Conservation (phyloP, 1,139 yeast species). For the Suhomyces panamericanus region DNA sequence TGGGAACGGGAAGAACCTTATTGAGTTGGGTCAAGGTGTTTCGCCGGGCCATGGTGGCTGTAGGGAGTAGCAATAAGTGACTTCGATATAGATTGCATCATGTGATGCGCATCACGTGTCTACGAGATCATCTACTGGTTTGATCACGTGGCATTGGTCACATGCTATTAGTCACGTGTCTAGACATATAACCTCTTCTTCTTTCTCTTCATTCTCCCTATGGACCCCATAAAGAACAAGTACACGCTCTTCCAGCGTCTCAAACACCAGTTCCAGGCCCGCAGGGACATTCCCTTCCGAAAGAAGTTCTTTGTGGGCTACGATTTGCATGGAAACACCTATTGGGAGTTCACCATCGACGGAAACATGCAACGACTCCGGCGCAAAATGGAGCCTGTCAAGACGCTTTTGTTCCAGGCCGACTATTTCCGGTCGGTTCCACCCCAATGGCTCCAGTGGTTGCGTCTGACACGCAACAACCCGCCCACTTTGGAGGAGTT, state of each 20-base stretch:
- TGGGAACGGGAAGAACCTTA: constrained; percentile 40
- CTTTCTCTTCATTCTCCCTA: constrained; percentile 7
- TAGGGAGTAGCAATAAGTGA: not conserved
- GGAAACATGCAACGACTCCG: constrained; percentile 48
- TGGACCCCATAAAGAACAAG: constrained; percentile 31
- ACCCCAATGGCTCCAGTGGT: constrained; percentile 84
- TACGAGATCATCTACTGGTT: too few relatives aligned
- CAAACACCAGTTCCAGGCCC: constrained; percentile 58
- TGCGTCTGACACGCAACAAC: constrained; percentile 58
- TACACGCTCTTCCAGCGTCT: constrained; percentile 46
- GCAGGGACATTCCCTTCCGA: constrained; percentile 66
- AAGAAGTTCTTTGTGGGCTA: constrained; percentile 62
- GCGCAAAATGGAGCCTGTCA: constrained; percentile 50
- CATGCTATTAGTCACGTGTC: too few relatives aligned
- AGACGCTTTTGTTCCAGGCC: constrained; percentile 41
- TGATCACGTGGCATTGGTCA: not conserved
- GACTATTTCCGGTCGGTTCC: constrained; percentile 54
- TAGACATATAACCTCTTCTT: too few relatives aligned
- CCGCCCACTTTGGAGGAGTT: constrained; percentile 68
- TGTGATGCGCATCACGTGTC: not conserved
- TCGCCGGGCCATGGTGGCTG: constrained; percentile 5
- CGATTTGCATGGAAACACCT: constrained; percentile 78
- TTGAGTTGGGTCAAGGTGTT: constrained; percentile 28
- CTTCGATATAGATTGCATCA: too few relatives aligned
- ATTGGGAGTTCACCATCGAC: constrained; percentile 73